phyloP scores from a whole-genome alignment of 2,329 filamentous ascomycete species.

The Alternaria ventricosa region DNA sequence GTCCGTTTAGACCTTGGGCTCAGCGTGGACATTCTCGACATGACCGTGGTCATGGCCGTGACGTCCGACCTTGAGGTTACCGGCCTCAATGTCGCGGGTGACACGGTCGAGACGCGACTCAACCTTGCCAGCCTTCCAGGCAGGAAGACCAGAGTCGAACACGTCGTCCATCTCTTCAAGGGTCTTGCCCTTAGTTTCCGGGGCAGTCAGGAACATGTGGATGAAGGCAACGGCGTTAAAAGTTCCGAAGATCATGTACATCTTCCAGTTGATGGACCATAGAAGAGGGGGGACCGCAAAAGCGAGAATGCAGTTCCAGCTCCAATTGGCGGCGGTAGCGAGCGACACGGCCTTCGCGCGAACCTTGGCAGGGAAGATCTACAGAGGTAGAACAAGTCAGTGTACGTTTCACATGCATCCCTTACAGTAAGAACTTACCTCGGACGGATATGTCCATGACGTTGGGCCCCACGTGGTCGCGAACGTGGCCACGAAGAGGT shows the following conservation, averaged over 20 bases:
- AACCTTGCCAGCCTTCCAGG: slow-evolving; percentile 42
- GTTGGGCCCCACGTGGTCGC: slow-evolving; percentile 51
- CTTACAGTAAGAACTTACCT: slow-evolving; percentile 11
- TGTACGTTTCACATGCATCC: not conserved
- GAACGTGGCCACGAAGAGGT: slow-evolving; percentile 54
- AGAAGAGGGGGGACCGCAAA: slow-evolving; percentile 52
- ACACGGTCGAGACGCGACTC: slow-evolving; percentile 45
- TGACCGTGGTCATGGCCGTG: slow-evolving; percentile 3
- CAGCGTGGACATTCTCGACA: slow-evolving; percentile 21
- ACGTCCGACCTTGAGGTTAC: slow-evolving; percentile 37
- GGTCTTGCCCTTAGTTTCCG: slow-evolving; percentile 51
- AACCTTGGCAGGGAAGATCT: slow-evolving; percentile 49
- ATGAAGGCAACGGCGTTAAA: slow-evolving; percentile 49
- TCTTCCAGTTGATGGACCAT: slow-evolving; percentile 52
- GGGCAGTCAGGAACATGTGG: slow-evolving; percentile 50
- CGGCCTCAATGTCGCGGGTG: slow-evolving; percentile 46
- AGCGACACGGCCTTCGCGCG: slow-evolving; percentile 52
- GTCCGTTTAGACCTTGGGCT: slow-evolving; percentile 23
- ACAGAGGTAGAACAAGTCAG: not conserved
- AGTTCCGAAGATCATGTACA: slow-evolving; percentile 51
- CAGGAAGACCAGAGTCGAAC: slow-evolving; percentile 46
- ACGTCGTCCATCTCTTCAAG: slow-evolving; percentile 52
- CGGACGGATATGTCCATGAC: slow-evolving; percentile 47
- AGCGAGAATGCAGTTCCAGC: slow-evolving; percentile 50
- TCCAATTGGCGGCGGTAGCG: slow-evolving; percentile 49